Evolutionary conservation across 495 filamentous ascomycete genomes (phyloP), one percentile per base, ranked within the genome.

Genomic region (Xylaria castorea): DNA sequence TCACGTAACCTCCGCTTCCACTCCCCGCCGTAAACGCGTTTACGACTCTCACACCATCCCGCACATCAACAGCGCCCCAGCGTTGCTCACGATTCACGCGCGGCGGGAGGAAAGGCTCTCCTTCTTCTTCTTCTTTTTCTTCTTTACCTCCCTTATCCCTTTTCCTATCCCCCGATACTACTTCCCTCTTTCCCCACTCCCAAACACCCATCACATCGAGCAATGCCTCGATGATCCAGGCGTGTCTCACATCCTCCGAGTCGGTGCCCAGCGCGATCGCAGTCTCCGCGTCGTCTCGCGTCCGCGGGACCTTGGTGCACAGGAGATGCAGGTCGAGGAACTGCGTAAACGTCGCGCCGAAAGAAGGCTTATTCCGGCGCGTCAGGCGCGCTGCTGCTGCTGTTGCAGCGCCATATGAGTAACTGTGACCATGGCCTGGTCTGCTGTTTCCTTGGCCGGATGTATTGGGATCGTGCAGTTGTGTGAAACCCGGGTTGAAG

Each of bases 201-300:
- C 75, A 82, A 16, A 79, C 72, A 30, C 83, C 83, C 9, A 81
- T 25, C 73, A 84, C 82, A 66, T 86, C 84, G 4, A 84, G 57
- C 72, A 86, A 55, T n/a, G 84, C 80, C 77, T 86, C 84, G 18
- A 85, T 79, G 9, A 81, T 78, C 83, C 84, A 85, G 7, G 72
- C 38, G 38, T 71, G 77, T 27, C 66, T 34, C 11, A 71, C 73
- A 22, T 61, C 55, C 18, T 60, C 67, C 36, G 40, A 34, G 30
- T 32, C 62, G 20, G 22, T 20, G 40, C 9, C 60, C 14, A 40
- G 50, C 2, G 66, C 63, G 32, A 68, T 34, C 48, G 74, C 18
- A 25, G 51, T 63, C 63, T 72, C 75, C 5, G 72, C 75, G n/a
- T 80, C 79, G 2, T 44, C 67, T 9, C 61, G 71, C 2, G 75